Conservation (phyloP, 2,329 filamentous ascomycete species). For the Pseudonectria foliicola region DNA sequence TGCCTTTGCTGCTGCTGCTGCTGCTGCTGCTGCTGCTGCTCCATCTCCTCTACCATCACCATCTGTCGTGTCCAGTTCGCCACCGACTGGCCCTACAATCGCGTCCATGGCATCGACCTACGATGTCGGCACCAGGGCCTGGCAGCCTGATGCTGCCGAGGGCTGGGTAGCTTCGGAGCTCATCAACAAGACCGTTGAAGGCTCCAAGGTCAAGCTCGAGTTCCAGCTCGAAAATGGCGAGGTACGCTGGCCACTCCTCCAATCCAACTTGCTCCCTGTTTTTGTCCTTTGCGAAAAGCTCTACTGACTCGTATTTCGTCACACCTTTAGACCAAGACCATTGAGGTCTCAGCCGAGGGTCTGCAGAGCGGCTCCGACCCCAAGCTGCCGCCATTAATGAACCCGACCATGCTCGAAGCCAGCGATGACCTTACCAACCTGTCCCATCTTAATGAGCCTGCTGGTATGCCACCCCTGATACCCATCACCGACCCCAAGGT, state of each 20-base stretch:
- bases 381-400: constrained; percentile 88
- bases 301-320: constrained; percentile 9
- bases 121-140: constrained; percentile 93
- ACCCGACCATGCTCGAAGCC: constrained; percentile 94
- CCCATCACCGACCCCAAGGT: neutral
- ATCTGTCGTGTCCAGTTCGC: constrained; percentile 16
- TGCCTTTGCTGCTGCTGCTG: constrained; percentile 11
- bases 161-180: constrained; percentile 98
- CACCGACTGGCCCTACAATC: constrained; percentile 16
- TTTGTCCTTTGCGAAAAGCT: neutral
- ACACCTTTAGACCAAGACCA: constrained; percentile 54
- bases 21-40: constrained; percentile 16
- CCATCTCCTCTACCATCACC: constrained; percentile 3
- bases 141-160: constrained; percentile 93
- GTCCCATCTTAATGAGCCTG: constrained; percentile 96
- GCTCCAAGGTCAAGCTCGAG: constrained; percentile 77
- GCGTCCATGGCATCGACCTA: constrained; percentile 81
- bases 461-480: constrained; percentile 52
- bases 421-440: constrained; percentile 97
- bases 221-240: constrained; percentile 92
- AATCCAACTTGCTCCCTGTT: too few species aligned
- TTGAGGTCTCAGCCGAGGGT: constrained; percentile 70
- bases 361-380: constrained; percentile 71
- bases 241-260: too few species aligned
- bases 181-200: constrained; percentile 73